Conservation (phyloP, 2,329 filamentous ascomycete genomes). For the Ampelomyces quisqualis region DNA sequence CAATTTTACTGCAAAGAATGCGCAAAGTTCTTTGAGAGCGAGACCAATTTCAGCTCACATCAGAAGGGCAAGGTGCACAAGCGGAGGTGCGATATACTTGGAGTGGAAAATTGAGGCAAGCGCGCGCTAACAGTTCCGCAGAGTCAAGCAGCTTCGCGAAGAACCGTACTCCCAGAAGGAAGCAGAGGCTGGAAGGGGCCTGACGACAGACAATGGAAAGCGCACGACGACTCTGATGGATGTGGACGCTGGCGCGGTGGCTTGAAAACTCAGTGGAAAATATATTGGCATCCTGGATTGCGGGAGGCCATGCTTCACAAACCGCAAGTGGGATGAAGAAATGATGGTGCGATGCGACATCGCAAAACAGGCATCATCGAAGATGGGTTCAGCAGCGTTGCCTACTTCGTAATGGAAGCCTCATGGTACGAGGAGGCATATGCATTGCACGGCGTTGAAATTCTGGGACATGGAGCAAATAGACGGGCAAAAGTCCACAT, state of each 20-base stretch:
- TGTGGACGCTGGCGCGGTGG: slow-evolving; percentile 29
- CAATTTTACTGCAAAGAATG: slow-evolving; percentile 88
- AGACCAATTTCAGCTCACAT: slow-evolving; percentile 73
- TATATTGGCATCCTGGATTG: too few species aligned
- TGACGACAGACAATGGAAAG: slow-evolving; percentile 68
- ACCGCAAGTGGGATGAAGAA: not conserved
- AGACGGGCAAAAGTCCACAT: slow-evolving; percentile 30
- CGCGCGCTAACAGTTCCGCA: slow-evolving; percentile 43
- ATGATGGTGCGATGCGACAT: too few species aligned
- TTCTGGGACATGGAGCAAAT: slow-evolving; percentile 22
- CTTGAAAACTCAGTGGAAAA: too few species aligned
- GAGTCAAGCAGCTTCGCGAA: slow-evolving; percentile 77
- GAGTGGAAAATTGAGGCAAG: not conserved
- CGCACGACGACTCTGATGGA: slow-evolving; percentile 39
- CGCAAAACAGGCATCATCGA: too few species aligned
- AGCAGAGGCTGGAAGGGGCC: slow-evolving; percentile 76
- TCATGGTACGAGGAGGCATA: slow-evolving; percentile 5
- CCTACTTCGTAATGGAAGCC: too few species aligned
- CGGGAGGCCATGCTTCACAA: too few species aligned
- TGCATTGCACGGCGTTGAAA: slow-evolving; percentile 39
- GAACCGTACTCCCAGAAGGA: slow-evolving; percentile 84
- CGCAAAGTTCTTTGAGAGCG: slow-evolving; percentile 93
- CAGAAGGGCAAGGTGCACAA: slow-evolving; percentile 89
- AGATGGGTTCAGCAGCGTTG: too few species aligned
- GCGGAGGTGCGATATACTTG: slow-evolving; percentile 62